These are phyloP conservation scores for Urochloa ruziziensis DNA, from an alignment of 176 grass and related monocot genomes.

Conservation along the genomic window DNA sequence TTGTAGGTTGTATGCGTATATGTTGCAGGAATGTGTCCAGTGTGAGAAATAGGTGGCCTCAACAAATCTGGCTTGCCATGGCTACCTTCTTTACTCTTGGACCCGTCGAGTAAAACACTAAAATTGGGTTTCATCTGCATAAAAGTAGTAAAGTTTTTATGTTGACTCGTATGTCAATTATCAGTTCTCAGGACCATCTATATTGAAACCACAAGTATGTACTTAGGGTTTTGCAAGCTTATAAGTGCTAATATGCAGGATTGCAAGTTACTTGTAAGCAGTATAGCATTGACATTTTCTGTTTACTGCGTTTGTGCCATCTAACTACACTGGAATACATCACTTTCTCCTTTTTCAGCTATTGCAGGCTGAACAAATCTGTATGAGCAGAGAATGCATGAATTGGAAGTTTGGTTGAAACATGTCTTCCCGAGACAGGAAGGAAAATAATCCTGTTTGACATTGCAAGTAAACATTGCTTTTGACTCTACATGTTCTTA, in stretches of 20 bases:
- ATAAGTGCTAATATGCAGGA: background rate
- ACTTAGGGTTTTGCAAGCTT: background rate
- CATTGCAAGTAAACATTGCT: background rate
- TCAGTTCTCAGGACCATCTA: background rate
- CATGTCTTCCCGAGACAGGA: background rate
- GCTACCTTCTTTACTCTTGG: background rate
- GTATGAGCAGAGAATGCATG: background rate
- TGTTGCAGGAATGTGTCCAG: background rate
- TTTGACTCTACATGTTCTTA: background rate
- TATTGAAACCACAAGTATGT: background rate
- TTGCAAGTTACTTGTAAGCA: background rate
- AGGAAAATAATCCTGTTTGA: background rate
- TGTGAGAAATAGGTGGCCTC: background rate
- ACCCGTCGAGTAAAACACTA: background rate
- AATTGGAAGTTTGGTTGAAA: background rate
- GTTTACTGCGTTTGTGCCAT: background rate
- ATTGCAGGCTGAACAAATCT: background rate
- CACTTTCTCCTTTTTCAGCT: background rate
- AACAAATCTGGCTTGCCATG: background rate
- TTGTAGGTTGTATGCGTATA: background rate
- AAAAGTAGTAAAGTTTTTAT: background rate
- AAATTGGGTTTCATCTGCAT: background rate
- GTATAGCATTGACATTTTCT: background rate
- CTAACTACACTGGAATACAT: background rate
- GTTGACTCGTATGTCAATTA: background rate